Percentiles rank a stretch among this genome's conserved stretches.
Conservation (phyloP, 2,329 filamentous ascomycete species). For the Scytalidium lignicola region DNA sequence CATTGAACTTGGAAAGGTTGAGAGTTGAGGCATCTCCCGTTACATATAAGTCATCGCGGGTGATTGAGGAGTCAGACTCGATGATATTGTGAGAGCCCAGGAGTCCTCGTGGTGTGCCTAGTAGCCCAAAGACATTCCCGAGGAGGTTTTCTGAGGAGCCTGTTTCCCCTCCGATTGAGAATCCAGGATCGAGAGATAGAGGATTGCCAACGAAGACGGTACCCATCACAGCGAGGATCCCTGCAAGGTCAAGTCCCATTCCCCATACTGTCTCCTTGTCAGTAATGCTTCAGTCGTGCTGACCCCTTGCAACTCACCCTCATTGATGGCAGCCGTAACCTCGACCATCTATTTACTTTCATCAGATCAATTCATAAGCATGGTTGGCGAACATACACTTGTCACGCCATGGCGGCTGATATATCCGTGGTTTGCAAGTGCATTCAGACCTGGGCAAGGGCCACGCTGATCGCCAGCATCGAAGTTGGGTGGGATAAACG, state of each 20-base stretch:
- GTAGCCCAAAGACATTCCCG: conserved; percentile 36
- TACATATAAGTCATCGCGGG: conserved; percentile 21
- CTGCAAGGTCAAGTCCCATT: conserved; percentile 37
- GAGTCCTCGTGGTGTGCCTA: conserved; percentile 23
- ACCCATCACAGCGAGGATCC: conserved; percentile 36
- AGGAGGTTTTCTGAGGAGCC: conserved; percentile 6
- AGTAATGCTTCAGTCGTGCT: background rate
- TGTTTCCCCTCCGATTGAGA: conserved; percentile 34
- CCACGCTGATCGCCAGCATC: conserved; percentile 31
- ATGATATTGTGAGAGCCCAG: conserved; percentile 22
- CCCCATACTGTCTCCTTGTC: conserved; percentile 16
- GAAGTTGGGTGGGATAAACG: conserved; percentile 30
- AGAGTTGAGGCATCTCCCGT: conserved; percentile 38
- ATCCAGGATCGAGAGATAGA: conserved; percentile 37
- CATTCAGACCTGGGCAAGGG: conserved; percentile 36
- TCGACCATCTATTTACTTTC: conserved; percentile 1
- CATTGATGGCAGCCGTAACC: conserved; percentile 30
- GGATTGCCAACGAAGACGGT: conserved; percentile 39
- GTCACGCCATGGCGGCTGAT: conserved; percentile 35
- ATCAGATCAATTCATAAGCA: background rate
- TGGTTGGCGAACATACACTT: conserved; percentile 14
- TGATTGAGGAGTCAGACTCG: conserved; percentile 21
- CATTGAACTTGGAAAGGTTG: conserved; percentile 46
- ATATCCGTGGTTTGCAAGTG: conserved; percentile 37
- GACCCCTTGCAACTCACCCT: conserved; percentile 17